Evolutionary conservation across 2,329 filamentous ascomycete genomes (phyloP).

Genomic region (Stachybotrys echinatus): DNA sequence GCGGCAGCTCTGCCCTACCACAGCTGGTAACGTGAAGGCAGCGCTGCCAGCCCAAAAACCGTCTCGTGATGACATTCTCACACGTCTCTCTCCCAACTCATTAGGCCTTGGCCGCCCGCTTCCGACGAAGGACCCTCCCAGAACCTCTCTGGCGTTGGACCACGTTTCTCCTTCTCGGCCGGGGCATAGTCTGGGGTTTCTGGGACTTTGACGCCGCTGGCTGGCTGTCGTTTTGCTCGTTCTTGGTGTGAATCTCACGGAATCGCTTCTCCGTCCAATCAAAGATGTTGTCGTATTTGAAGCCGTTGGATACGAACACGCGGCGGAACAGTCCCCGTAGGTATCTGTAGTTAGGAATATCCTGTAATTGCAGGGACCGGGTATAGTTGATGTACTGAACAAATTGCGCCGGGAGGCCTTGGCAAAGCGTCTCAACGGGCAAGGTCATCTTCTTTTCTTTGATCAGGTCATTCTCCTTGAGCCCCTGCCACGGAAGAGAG

Average conservation of each 20-base stretch:
- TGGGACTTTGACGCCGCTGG: too few relatives aligned
- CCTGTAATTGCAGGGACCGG: slow-evolving; percentile 65
- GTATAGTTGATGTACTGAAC: slow-evolving; percentile 74
- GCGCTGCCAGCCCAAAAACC: too few relatives aligned
- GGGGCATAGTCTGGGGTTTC: too few relatives aligned
- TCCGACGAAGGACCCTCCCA: too few relatives aligned
- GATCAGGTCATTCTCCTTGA: slow-evolving; percentile 58
- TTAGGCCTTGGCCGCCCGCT: too few relatives aligned
- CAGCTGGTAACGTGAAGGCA: too few relatives aligned
- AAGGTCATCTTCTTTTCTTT: slow-evolving; percentile 33
- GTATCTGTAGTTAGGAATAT: slow-evolving; percentile 73
- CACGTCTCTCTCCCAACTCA: too few relatives aligned
- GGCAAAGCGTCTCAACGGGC: slow-evolving; percentile 65
- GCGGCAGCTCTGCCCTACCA: too few relatives aligned
- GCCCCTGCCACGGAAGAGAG: slow-evolving; percentile 67
- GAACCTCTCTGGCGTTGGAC: too few relatives aligned
- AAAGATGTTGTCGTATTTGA: slow-evolving; percentile 74
- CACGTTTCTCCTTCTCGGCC: too few relatives aligned
- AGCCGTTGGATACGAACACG: slow-evolving; percentile 65
- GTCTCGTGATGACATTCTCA: too few relatives aligned
- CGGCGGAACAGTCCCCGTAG: slow-evolving; percentile 72
- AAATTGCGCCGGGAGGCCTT: slow-evolving; percentile 71
- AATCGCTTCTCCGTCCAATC: slow-evolving; percentile 56
- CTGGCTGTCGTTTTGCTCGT: too few relatives aligned
- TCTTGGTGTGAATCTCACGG: slow-evolving; percentile 7